phyloP scores from a whole-genome alignment of 2,329 filamentous ascomycete genomes.

The Cercospora sesami region DNA sequence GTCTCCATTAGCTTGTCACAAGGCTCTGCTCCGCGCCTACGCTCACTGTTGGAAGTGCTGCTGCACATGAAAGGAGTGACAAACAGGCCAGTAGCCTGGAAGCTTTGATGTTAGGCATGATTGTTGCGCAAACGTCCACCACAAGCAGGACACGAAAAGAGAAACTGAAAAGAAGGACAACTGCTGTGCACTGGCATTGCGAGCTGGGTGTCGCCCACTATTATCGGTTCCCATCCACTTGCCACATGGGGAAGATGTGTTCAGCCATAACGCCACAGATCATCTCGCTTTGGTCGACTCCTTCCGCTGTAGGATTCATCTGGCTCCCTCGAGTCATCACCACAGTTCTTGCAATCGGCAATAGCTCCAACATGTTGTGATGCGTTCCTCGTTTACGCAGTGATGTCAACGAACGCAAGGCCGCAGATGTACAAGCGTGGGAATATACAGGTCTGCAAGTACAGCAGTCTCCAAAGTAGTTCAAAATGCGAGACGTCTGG shows the following conservation, averaged over 20 bases:
- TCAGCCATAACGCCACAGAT: slow-evolving; percentile 4
- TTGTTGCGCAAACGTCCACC: neutral
- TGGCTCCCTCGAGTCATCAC: neutral
- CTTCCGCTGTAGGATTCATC: neutral
- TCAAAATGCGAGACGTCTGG: neutral
- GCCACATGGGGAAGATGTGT: neutral
- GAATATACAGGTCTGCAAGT: neutral
- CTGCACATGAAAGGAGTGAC: neutral
- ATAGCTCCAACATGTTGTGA: neutral
- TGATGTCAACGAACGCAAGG: neutral
- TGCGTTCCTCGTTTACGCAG: neutral
- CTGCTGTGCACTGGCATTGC: neutral
- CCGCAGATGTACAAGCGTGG: neutral
- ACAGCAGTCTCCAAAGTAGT: neutral
- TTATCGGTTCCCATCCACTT: neutral
- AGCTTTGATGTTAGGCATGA: neutral
- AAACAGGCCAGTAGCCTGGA: neutral
- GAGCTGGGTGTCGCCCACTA: neutral
- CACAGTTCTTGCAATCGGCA: neutral
- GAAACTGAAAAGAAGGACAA: neutral
- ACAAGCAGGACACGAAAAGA: neutral
- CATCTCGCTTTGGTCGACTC: slow-evolving; percentile 3
- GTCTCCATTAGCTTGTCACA: neutral
- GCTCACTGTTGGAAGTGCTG: slow-evolving; percentile 2
- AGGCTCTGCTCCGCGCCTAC: neutral